Evolutionary conservation across 495 filamentous ascomycete species (phyloP), one percentile per base, ranked within the genome.

Genomic region (Neurospora tetraspora): DNA sequence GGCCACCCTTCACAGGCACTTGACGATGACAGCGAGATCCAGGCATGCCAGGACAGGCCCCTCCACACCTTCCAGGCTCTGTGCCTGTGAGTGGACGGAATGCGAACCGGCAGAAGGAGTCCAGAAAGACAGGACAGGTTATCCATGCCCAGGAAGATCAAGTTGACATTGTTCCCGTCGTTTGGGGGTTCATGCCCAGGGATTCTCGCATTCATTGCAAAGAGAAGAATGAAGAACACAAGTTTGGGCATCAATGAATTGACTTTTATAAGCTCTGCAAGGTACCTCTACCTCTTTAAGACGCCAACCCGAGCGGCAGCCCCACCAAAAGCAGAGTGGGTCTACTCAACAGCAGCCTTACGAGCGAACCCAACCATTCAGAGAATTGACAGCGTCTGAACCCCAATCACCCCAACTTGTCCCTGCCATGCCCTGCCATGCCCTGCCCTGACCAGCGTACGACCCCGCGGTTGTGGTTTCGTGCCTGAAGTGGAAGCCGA

Each of bases 391-490:
- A 31, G 53, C 53, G 6, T 65, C 27, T 34, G 53, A 65, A 18
- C 53, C 53, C 53, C 53, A 61, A 61, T 61, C 11, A 59, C 47
- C 47, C 47, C 43, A 71, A 71, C 36, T 59, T 68, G 31, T 14
- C 47, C 37, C 34, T 53, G 71, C 71, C 31, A 34, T 4, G 5
- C n/a, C n/a, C n/a, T n/a, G n/a, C n/a, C 36, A 31, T 68, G 70
- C 71, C 71, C 71, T 71, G 18, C 71, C 71, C 37, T 71, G 53
- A 61, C 53, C 53, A 36, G 6, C 34, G 53, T 39, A 61, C 71
- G 34, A 45, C 71, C 71, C 71, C 71, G 61, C 71, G 71, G 34
- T 68, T 39, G 27, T 70, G 38, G 47, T 47, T 59, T 59, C 38
- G 59, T 70, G 36, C 40, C 70, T 38, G 70, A 68, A 39, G 34